phyloP scores from a whole-genome alignment of 495 filamentous ascomycete species.

The Corynascus novoguineensis region DNA sequence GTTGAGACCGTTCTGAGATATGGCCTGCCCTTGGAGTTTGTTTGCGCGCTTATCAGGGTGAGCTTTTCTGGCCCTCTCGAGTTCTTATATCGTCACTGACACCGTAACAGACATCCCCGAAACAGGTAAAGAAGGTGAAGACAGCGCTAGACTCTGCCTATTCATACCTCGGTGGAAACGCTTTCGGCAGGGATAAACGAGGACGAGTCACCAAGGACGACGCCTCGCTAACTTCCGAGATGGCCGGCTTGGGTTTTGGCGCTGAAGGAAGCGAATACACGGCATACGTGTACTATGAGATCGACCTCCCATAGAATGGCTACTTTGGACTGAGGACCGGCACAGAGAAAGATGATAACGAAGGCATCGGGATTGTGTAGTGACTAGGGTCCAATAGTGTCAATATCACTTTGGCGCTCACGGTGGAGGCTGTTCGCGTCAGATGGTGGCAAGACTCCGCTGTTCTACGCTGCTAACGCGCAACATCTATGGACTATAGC shows the following conservation, averaged over 20 bases:
- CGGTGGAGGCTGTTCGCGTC: background rate
- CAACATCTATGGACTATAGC: background rate
- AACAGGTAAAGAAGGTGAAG: constrained; percentile 77
- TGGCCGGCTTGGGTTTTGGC: constrained; percentile 60
- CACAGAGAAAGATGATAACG: too few species aligned
- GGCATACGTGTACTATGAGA: constrained; percentile 95
- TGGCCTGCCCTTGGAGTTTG: constrained; percentile 82
- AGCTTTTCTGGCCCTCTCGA: background rate
- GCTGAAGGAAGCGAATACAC: constrained; percentile 78
- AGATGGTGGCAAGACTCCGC: background rate
- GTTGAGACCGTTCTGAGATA: constrained; percentile 96
- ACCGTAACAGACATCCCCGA: constrained; percentile 65
- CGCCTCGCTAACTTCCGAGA: constrained; percentile 63
- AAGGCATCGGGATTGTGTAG: background rate
- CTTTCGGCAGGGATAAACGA: constrained; percentile 90
- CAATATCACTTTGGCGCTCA: background rate
- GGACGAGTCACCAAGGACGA: constrained; percentile 87
- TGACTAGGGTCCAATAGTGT: background rate
- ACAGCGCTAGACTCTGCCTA: constrained; percentile 74
- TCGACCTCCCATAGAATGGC: constrained; percentile 56
- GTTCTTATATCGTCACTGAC: background rate
- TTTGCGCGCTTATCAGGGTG: constrained; percentile 79
- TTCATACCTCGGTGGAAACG: constrained; percentile 90
- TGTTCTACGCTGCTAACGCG: background rate
- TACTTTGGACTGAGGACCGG: background rate